Conservation (phyloP, 1,284 basidiomycete species). For the Coniophora puteana region DNA sequence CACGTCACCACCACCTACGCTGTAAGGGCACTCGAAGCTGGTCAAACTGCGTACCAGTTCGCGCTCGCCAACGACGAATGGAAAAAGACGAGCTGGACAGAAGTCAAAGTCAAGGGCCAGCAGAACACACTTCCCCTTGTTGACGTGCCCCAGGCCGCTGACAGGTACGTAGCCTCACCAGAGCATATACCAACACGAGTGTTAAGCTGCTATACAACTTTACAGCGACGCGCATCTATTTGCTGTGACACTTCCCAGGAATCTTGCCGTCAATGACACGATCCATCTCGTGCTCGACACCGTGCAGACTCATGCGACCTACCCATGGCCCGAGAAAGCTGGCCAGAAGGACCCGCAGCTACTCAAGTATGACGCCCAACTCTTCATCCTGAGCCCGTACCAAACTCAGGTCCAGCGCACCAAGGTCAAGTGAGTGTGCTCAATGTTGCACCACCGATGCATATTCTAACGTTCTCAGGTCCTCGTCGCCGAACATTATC, state of each 20-base stretch:
- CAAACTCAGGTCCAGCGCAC: slow-evolving; percentile 77
- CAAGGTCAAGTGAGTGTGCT: slow-evolving; percentile 69
- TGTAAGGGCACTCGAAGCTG: slow-evolving; percentile 66
- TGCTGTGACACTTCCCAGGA: slow-evolving; percentile 44
- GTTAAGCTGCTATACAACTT: not conserved
- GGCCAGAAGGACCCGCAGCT: slow-evolving; percentile 79
- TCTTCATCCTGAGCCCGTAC: slow-evolving; percentile 83
- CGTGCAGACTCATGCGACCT: slow-evolving; percentile 71
- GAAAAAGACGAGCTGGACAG: slow-evolving; percentile 72
- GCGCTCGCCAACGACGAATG: slow-evolving; percentile 65
- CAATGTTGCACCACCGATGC: slow-evolving; percentile 7
- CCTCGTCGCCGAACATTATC: slow-evolving; percentile 63
- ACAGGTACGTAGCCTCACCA: slow-evolving; percentile 40
- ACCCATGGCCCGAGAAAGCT: slow-evolving; percentile 72
- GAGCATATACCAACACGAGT: not conserved
- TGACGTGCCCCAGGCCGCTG: slow-evolving; percentile 45
- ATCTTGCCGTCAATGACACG: slow-evolving; percentile 51
- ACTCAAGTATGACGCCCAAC: slow-evolving; percentile 73
- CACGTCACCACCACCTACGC: slow-evolving; percentile 87
- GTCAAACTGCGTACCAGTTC: slow-evolving; percentile 64
- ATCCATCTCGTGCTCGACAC: slow-evolving; percentile 76
- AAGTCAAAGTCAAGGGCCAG: slow-evolving; percentile 75
- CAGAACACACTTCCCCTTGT: slow-evolving; percentile 51
- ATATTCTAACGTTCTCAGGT: slow-evolving; percentile 35
- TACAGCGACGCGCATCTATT: slow-evolving; percentile 38